Percentiles rank a stretch among this genome's conserved stretches.
Evolutionary conservation across 805 yeast species (phyloP).

Genomic region (Ogataea trehalophila): DNA sequence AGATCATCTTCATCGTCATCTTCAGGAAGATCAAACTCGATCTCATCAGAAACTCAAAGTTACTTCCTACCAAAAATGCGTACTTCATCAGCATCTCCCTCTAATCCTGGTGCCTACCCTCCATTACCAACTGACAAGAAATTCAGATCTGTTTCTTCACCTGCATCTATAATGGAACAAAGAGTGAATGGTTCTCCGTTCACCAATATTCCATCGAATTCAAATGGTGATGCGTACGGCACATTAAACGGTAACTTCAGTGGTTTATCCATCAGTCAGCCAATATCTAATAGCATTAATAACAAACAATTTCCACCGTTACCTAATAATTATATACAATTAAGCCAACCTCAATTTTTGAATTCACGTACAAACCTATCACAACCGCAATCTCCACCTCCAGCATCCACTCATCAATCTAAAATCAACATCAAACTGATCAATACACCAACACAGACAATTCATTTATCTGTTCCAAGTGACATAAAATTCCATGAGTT

Average conservation of each 20-base stretch:
- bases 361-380: background rate
- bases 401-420: background rate
- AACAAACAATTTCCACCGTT: background rate
- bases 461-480: constrained; percentile 58
- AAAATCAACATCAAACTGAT: constrained; percentile 25
- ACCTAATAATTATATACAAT: background rate
- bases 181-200: too few relatives aligned
- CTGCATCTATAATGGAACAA: constrained; percentile 16
- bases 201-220: constrained; percentile 1
- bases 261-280: constrained; percentile 12
- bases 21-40: constrained; percentile 20
- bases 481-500: constrained; percentile 18
- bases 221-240: background rate
- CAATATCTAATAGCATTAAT: background rate
- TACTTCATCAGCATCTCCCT: constrained; percentile 21
- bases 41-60: constrained; percentile 17
- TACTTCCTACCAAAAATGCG: constrained; percentile 23
- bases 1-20: too few relatives aligned
- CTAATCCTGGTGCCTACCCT: constrained; percentile 16
- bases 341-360: too few relatives aligned
- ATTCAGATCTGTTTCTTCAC: constrained; percentile 32
- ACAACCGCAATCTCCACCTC: background rate
- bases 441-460: constrained; percentile 42
- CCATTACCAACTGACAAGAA: constrained; percentile 26
- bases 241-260: constrained; percentile 11